A percentile compares a stretch with the other conserved stretches of the same genome.
phyloP scores from a whole-genome alignment of 495 filamentous ascomycete species.

The Diplogelasinospora grovesii region DNA sequence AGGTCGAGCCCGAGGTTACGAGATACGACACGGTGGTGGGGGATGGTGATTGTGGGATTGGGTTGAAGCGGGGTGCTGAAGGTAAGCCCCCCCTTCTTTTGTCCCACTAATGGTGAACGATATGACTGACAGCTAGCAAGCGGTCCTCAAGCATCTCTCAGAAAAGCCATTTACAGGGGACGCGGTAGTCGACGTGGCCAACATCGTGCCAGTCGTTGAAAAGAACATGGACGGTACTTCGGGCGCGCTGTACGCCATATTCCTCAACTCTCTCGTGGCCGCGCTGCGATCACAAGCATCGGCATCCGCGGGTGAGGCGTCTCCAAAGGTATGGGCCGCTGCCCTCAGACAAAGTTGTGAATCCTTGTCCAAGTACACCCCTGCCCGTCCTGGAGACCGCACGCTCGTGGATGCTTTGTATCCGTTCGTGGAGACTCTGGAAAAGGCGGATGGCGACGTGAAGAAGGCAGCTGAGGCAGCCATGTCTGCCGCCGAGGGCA shows the following conservation, averaged over 20 bases:
- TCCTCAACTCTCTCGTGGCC: conserved; percentile 81
- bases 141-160: conserved; percentile 60
- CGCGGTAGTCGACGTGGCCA: conserved; percentile 60
- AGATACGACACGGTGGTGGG: conserved; percentile 88
- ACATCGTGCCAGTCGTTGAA: conserved; percentile 80
- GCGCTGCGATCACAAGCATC: conserved; percentile 56
- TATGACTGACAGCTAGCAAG: conserved; percentile 23
- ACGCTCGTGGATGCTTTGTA: conserved; percentile 86
- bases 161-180: conserved; percentile 56
- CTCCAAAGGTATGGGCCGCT: conserved; percentile 61
- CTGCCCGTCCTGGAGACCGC: conserved; percentile 80
- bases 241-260: conserved; percentile 91
- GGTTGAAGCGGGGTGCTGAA: conserved; percentile 85
- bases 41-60: conserved; percentile 92
- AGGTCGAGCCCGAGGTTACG: conserved; percentile 76
- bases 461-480: conserved; percentile 69
- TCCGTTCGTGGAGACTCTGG: conserved; percentile 74
- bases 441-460: conserved; percentile 53
- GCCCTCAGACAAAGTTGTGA: conserved; percentile 66
- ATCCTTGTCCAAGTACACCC: conserved; percentile 76
- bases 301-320: conserved; percentile 29
- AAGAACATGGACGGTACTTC: conserved; percentile 92
- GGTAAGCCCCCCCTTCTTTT: conserved; percentile 32
- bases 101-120: neutral
- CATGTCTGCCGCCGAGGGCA: conserved; percentile 67